Percentiles rank a stretch among this genome's conserved stretches.
Conservation (phyloP, 768 basidiomycete species). For the Imleria badia region DNA sequence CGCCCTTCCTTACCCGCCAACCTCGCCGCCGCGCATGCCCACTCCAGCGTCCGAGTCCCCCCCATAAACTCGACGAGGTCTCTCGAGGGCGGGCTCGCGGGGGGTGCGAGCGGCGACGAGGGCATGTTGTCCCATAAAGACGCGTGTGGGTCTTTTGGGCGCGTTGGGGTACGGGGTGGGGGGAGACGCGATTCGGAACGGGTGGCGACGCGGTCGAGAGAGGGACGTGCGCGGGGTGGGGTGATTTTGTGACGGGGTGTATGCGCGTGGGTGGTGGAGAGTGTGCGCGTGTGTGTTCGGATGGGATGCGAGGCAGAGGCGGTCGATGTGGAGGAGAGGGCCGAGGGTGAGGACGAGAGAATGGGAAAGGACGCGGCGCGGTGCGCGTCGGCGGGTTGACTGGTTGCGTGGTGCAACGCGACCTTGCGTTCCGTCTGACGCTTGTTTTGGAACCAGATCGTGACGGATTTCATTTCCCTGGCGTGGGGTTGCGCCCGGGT, state of each 20-base stretch:
- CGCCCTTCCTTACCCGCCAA: constrained; percentile 44
- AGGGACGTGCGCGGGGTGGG: constrained; percentile 31
- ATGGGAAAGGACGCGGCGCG: constrained; percentile 12
- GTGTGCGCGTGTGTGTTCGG: constrained; percentile 37
- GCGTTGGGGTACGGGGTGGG: constrained; percentile 30
- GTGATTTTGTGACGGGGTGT: constrained; percentile 32
- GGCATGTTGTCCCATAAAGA: constrained; percentile 36
- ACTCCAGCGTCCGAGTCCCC: constrained; percentile 29
- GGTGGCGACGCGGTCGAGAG: constrained; percentile 31
- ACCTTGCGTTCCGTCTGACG: constrained; percentile 52
- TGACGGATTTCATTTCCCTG: constrained; percentile 38
- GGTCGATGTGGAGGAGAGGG: constrained; percentile 21
- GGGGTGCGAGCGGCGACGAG: constrained; percentile 45
- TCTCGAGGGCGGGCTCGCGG: constrained; percentile 32
- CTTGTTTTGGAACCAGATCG: constrained; percentile 37
- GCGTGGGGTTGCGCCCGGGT: not conserved
- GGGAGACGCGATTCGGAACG: constrained; percentile 33
- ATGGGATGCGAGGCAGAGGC: constrained; percentile 27
- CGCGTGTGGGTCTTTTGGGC: constrained; percentile 28
- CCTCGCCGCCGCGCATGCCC: constrained; percentile 44
- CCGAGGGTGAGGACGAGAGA: constrained; percentile 19
- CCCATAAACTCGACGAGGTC: constrained; percentile 33
- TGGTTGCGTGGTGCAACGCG: constrained; percentile 40
- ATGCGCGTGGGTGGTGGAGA: constrained; percentile 6
- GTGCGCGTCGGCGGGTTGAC: constrained; percentile 18